Conservation (phyloP, 164 flowering plant species). For the Macadamia integrifolia region DNA sequence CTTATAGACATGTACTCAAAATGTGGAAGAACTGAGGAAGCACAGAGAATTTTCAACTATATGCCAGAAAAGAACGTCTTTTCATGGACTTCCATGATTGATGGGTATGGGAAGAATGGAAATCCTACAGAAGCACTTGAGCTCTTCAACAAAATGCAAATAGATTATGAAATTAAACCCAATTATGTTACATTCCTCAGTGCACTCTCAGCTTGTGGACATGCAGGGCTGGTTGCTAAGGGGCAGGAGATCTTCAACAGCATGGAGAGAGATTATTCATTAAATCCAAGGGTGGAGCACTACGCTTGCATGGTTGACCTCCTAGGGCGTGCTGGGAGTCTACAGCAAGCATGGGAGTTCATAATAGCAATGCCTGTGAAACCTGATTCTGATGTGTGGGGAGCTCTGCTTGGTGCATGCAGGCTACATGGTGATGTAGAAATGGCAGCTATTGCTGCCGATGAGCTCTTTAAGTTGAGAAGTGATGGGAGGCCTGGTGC, state of each 20-base stretch:
- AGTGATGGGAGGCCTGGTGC: conserved; percentile 60
- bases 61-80: too few species aligned
- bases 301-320: conserved; percentile 97
- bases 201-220: conserved; percentile 87
- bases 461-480: conserved; percentile 65
- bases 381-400: conserved; percentile 82
- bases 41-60: too few species aligned
- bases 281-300: conserved; percentile 64
- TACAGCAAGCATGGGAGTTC: conserved; percentile 61
- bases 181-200: conserved; percentile 79
- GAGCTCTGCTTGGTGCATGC: conserved; percentile 76
- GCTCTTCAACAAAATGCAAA: too few species aligned
- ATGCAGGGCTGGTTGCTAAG: conserved; percentile 66
- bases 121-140: too few species aligned
- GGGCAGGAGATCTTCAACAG: conserved; percentile 65
- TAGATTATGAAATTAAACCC: conserved; percentile 28
- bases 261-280: conserved; percentile 53
- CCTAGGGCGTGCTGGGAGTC: conserved; percentile 70
- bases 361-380: conserved; percentile 61
- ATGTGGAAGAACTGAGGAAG: not conserved
- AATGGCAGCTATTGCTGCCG: conserved; percentile 72
- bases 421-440: conserved; percentile 68
- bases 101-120: too few species aligned
- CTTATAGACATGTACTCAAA: conserved; percentile 45
- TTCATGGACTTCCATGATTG: too few species aligned